Evolutionary conservation across 208 protist species (phyloP), one percentile per base, ranked within the genome.

Genomic region (Crithidia sp.): DNA sequence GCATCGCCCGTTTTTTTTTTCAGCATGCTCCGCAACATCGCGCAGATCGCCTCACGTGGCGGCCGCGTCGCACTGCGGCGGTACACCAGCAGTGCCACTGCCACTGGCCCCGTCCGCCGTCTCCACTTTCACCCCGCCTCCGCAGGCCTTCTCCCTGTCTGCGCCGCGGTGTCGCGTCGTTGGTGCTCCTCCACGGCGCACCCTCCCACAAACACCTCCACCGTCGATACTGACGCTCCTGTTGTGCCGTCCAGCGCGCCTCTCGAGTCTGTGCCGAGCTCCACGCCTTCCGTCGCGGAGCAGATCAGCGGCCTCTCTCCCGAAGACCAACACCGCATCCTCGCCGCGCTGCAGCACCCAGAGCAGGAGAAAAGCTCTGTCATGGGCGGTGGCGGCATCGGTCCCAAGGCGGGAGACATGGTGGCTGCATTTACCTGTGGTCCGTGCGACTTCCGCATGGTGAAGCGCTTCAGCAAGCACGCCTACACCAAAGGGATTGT

Each of bases 401-500:
- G 94, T 45, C 81, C 85, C 0, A 77, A 82, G 58, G 71, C 76
- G 39, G 93, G 74, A 12, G 93, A 98, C 67, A 96, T 97, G 91
- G 86, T 93, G 55, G 86, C 90, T 19, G 89, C 91, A 4, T 97
- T 97, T 80, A 97, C 91, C 12, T 98, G 95, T 76, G 83, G 90
- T 17, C 84, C 70, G 28, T 98, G 95, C 70, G 86, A 97, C 8
- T 83, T 84, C 74, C 90, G 92, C 64, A 92, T 88, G 82, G 90
- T 97, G 74, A 97, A 97, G 84, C 82, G 81, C 47, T 97, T 98
- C 79, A 94, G 83, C 58, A 96, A 96, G 67, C 86, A 96, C 76
- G 83, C 93, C 16, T 98, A 98, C 80, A 91, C 89, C 17, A 95
- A 96, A 39, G 95, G 95, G 14, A 95, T 97, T 54, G 95, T 98